A percentile compares a stretch with the other conserved stretches of the same genome.
phyloP scores from a whole-genome alignment of 2,329 filamentous ascomycete species.

The Xylariaceae sp. region DNA sequence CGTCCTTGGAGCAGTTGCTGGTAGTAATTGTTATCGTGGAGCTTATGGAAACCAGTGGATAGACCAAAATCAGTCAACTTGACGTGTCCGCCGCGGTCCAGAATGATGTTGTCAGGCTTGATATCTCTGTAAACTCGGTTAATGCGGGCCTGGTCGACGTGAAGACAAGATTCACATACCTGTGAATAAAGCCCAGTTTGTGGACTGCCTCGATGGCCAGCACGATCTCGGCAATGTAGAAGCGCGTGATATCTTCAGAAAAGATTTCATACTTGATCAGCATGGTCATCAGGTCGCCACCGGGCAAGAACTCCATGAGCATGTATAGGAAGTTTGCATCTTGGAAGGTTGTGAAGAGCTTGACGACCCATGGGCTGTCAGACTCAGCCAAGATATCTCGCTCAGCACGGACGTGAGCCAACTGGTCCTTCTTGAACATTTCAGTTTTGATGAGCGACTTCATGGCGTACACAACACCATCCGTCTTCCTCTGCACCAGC shows the following conservation, averaged over 20 bases:
- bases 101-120: slow-evolving; percentile 96
- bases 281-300: slow-evolving; percentile 99
- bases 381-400: slow-evolving; percentile 97
- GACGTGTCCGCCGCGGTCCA: slow-evolving; percentile 93
- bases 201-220: slow-evolving; percentile 98
- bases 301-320: slow-evolving; percentile 98
- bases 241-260: slow-evolving; percentile 95
- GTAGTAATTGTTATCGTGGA: slow-evolving; percentile 98
- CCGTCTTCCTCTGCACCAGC: slow-evolving; percentile 91
- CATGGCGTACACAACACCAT: slow-evolving; percentile 96
- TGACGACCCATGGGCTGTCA: slow-evolving; percentile 99
- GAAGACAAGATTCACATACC: slow-evolving; percentile 52
- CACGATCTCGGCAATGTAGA: slow-evolving; percentile 98
- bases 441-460: slow-evolving; percentile 98
- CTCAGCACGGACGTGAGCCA: slow-evolving; percentile 95
- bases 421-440: slow-evolving; percentile 99
- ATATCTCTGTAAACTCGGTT: slow-evolving; percentile 77
- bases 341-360: slow-evolving; percentile 97
- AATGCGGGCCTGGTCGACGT: slow-evolving; percentile 1
- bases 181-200: slow-evolving; percentile 96
- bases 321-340: slow-evolving; percentile 96
- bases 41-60: slow-evolving; percentile 95
- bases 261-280: slow-evolving; percentile 99
- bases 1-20: slow-evolving; percentile 86
- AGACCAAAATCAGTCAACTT: slow-evolving; percentile 98